phyloP scores from a whole-genome alignment of 2,329 filamentous ascomycete species.

The Arachnomyces sp. region DNA sequence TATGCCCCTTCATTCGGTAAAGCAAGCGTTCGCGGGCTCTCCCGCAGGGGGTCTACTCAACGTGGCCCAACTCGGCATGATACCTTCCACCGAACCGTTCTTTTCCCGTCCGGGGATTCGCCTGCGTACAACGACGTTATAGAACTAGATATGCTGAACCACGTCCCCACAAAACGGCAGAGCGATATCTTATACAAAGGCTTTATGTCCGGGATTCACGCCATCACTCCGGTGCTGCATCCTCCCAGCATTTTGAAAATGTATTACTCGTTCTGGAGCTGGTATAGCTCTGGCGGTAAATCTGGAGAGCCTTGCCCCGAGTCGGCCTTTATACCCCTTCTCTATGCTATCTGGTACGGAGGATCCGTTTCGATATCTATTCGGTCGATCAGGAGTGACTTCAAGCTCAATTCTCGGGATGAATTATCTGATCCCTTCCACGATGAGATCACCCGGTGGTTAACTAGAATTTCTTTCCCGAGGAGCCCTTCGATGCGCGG shows the following conservation, averaged over 20 bases:
- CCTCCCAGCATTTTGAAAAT: constrained; percentile 34
- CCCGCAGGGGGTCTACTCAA: too few relatives aligned
- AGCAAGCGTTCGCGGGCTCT: neutral
- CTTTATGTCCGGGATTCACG: constrained; percentile 40
- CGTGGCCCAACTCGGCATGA: constrained; percentile 14
- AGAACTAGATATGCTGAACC: constrained; percentile 32
- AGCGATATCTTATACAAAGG: constrained; percentile 40
- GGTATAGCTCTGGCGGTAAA: constrained; percentile 33
- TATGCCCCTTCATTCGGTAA: neutral
- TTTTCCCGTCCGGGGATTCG: constrained; percentile 31
- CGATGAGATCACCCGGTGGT: constrained; percentile 36
- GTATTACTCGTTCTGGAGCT: constrained; percentile 39
- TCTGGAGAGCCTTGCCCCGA: constrained; percentile 30
- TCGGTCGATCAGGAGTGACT: constrained; percentile 33
- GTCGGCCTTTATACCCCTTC: constrained; percentile 35
- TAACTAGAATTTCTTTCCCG: constrained; percentile 37
- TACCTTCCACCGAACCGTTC: constrained; percentile 28
- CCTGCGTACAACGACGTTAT: constrained; percentile 26
- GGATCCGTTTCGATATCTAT: constrained; percentile 38
- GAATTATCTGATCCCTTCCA: constrained; percentile 31
- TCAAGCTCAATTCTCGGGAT: constrained; percentile 27
- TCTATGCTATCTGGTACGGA: constrained; percentile 43
- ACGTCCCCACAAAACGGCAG: constrained; percentile 36
- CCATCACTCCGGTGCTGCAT: constrained; percentile 37
- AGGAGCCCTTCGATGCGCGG: constrained; percentile 38